phyloP scores from a whole-genome alignment of 2,329 filamentous ascomycete species.

The Aspergillus fumigatiaffinis region DNA sequence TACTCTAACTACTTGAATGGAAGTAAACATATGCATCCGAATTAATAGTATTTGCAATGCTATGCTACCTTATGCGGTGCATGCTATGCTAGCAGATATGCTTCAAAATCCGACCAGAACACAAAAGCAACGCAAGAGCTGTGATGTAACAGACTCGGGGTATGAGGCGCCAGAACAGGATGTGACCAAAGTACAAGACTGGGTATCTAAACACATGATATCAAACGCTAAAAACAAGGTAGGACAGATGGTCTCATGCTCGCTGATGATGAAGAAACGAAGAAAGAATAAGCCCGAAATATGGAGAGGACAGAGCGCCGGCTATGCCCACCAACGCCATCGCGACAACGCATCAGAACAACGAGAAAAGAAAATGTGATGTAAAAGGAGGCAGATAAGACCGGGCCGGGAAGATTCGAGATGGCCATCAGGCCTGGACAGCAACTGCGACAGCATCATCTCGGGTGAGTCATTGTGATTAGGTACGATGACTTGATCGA shows the following conservation, averaged over 20 bases:
- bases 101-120: too few species aligned
- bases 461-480: not conserved
- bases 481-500: not conserved
- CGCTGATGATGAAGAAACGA: not conserved
- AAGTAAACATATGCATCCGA: too few species aligned
- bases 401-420: too few species aligned
- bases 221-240: slow-evolving; percentile 11
- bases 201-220: slow-evolving; percentile 17
- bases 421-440: too few species aligned
- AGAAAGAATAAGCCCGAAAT: not conserved
- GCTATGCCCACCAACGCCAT: slow-evolving; percentile 8
- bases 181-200: slow-evolving; percentile 12
- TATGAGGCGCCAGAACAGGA: slow-evolving; percentile 10
- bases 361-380: slow-evolving; percentile 7
- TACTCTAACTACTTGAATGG: too few species aligned
- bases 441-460: too few species aligned
- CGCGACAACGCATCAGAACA: slow-evolving; percentile 13
- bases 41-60: too few species aligned
- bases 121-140: slow-evolving; percentile 12
- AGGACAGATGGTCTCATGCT: slow-evolving; percentile 1
- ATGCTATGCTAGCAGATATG: too few species aligned
- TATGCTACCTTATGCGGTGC: too few species aligned
- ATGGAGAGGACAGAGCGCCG: not conserved
- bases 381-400: not conserved
- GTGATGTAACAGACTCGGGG: slow-evolving; percentile 19